Conservation (phyloP, 345 rosid genomes). For the Corchorus capsularis region DNA sequence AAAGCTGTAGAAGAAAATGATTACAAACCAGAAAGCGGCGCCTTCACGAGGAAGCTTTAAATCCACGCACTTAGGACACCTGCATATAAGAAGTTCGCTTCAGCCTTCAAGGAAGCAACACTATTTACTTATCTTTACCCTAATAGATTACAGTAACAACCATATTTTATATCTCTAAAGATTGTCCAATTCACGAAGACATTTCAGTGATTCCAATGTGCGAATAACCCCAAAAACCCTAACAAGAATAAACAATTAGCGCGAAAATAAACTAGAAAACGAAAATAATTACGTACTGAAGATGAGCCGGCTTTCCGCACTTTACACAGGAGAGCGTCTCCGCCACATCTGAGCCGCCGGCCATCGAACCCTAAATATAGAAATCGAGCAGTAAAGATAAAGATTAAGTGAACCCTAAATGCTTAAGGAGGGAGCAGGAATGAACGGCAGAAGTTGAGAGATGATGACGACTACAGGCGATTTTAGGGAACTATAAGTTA, state of each 20-base stretch:
- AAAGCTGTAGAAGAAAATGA: neutral
- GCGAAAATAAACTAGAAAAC: neutral
- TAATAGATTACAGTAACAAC: neutral
- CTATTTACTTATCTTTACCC: neutral
- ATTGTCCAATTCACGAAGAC: neutral
- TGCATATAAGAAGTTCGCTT: conserved; percentile 25
- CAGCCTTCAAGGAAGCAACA: neutral
- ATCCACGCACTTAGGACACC: conserved; percentile 92
- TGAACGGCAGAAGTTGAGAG: no score
- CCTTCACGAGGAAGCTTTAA: conserved; percentile 94
- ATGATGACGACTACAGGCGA: no score
- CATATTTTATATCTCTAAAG: neutral
- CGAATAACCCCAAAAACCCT: neutral
- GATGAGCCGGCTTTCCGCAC: conserved; percentile 62
- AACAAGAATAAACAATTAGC: neutral
- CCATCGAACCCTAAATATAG: conserved; percentile 36
- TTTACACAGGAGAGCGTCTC: conserved; percentile 44
- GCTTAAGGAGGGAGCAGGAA: no score
- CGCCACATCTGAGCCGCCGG: conserved; percentile 51
- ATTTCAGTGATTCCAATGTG: neutral
- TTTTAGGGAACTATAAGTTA: no score
- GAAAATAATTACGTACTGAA: conserved; percentile 43
- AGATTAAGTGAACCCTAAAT: no score
- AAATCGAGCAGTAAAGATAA: no score
- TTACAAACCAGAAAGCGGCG: conserved; percentile 83